Evolutionary conservation across 2,329 filamentous ascomycete genomes (phyloP).

Genomic region (Stachybotrys echinatus): DNA sequence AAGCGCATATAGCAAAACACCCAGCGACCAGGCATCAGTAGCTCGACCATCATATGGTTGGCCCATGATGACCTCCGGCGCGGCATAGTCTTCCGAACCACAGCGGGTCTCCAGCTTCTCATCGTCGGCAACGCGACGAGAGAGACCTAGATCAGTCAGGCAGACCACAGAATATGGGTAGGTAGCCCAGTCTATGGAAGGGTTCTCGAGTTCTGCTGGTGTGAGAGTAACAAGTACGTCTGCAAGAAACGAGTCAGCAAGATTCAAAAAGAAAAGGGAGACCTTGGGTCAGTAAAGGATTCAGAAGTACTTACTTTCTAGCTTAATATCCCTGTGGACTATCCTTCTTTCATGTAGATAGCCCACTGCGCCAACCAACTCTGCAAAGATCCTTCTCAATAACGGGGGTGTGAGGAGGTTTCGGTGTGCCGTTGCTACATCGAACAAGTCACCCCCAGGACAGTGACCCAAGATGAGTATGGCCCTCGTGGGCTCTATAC

Average conservation of each 20-base stretch:
- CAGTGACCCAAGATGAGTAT: conserved; percentile 88
- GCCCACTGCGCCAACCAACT: conserved; percentile 76
- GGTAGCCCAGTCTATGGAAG: conserved; percentile 61
- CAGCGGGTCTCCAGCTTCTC: conserved; percentile 91
- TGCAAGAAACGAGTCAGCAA: conserved; percentile 28
- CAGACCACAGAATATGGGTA: conserved; percentile 83
- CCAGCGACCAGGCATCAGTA: conserved; percentile 92
- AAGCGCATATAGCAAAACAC: conserved; percentile 87
- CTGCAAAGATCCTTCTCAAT: conserved; percentile 81
- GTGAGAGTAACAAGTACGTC: conserved; percentile 89
- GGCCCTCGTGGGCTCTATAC: conserved; percentile 73
- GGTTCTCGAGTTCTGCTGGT: conserved; percentile 57
- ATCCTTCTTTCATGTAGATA: conserved; percentile 84
- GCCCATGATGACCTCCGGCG: conserved; percentile 92
- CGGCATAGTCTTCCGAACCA: conserved; percentile 94
- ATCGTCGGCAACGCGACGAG: conserved; percentile 76
- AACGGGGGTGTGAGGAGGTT: conserved; percentile 63
- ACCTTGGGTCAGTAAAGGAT: not conserved
- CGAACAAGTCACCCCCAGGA: conserved; percentile 90
- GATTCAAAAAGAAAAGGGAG: conserved; percentile 4
- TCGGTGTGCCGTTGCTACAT: conserved; percentile 72
- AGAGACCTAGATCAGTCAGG: conserved; percentile 86
- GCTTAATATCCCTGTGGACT: conserved; percentile 95
- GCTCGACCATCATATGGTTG: conserved; percentile 89
- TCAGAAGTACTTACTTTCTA: conserved; percentile 65